These are phyloP conservation scores for Orbilia ellipsospora DNA, from an alignment of 2,329 filamentous ascomycete genomes.

Conservation along the genomic window DNA sequence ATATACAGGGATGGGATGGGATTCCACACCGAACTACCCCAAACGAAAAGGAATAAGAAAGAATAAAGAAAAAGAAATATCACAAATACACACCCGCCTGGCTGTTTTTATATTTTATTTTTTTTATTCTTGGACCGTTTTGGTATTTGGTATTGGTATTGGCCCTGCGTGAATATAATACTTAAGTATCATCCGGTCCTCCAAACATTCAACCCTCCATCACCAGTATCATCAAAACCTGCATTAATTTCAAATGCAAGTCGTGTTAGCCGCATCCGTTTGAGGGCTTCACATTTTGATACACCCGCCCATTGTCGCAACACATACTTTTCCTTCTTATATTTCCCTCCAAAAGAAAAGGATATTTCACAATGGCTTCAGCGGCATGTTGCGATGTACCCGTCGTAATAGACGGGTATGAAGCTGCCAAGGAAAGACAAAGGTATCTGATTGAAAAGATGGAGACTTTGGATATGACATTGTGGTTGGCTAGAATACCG, in stretches of 20 bases:
- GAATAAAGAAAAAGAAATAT: constrained; percentile 4
- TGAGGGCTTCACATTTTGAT: constrained; percentile 48
- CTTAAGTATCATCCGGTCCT: constrained; percentile 41
- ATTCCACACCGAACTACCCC: constrained; percentile 44
- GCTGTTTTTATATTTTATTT: too few species aligned
- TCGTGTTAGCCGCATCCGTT: constrained; percentile 35
- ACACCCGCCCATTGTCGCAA: constrained; percentile 35
- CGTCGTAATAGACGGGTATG: constrained; percentile 50
- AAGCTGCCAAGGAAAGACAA: constrained; percentile 52
- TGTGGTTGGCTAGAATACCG: constrained; percentile 54
- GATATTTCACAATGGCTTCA: constrained; percentile 47
- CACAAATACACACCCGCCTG: not conserved
- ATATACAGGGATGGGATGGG: constrained; percentile 46
- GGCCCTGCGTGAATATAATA: constrained; percentile 50
- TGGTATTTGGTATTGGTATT: too few species aligned
- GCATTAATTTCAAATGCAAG: constrained; percentile 41
- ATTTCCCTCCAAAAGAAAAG: not conserved
- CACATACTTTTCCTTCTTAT: constrained; percentile 20
- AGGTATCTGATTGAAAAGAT: constrained; percentile 54
- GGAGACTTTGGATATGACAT: constrained; percentile 55
- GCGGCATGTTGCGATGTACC: constrained; percentile 43
- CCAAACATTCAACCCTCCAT: constrained; percentile 24
- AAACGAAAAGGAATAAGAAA: constrained; percentile 22
- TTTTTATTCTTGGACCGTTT: too few species aligned
- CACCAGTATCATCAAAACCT: constrained; percentile 30